Evolutionary conservation across 441 rosid species (phyloP), one percentile per base, ranked within the genome.

Genomic region (Mallotus repandus): DNA sequence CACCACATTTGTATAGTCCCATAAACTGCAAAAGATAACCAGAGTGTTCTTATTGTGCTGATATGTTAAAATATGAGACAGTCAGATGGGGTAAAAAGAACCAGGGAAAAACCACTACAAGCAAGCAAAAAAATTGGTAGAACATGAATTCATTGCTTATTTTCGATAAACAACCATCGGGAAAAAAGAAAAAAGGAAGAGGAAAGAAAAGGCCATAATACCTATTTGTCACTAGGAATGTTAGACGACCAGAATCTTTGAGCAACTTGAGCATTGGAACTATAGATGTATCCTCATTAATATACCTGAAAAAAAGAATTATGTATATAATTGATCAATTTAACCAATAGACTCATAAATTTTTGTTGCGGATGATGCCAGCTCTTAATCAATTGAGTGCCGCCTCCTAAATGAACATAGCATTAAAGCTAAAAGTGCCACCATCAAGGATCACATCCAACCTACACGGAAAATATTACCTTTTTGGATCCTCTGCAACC

Each of bases 1-100:
- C 86, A 96, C 97, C 74, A 96, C 82, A 78, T 90, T 91, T 60
- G 99, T 91, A 72, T 96, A 96, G 86, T 96, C 99, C 99, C 99
- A 96, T 78, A 96, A 87, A 81, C 99, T 96, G 94, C 89, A 86
- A 83, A 57, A 77, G 69, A 65, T 61, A 61, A 48, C 11, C 35
- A 15, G 10, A 7, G 7, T 5, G 15, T n/a, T 10, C 50, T 68
- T 19, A 59, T 43, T 46, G 29, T 25, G 45, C 22, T n/a, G 32
- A 66, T 48, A 35, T 13, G 41, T 41, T 52, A 53, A 19, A 1
- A 50, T 18, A 18, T 29, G 18, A 59, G 29, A 22, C 10, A 16
- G 48, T 4, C 3, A 35, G 2, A 52, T 10, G 38, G 60, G 9
- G 10, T 7, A 45, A 45, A n/a, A 5, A 8, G 22, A 59, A 38